Evolutionary conservation across 2,329 filamentous ascomycete species (phyloP).

Genomic region (Colletotrichum sp.): DNA sequence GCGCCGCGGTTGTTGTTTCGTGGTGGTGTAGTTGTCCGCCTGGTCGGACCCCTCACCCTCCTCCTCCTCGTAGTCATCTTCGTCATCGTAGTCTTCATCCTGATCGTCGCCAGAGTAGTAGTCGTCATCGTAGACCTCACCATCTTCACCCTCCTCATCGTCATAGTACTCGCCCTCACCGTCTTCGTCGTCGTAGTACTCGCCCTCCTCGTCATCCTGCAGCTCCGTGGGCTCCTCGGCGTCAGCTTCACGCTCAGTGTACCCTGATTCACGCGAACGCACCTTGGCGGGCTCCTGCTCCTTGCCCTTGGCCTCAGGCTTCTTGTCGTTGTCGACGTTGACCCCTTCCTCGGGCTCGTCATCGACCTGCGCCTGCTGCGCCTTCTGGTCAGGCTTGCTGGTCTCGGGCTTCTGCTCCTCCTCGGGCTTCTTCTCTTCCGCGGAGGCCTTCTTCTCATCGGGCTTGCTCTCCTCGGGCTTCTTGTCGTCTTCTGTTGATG

Average conservation of each 20-base stretch:
- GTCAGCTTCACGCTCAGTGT: background rate
- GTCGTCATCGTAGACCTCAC: constrained; percentile 19
- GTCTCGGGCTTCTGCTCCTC: background rate
- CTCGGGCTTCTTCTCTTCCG: background rate
- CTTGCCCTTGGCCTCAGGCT: constrained; percentile 18
- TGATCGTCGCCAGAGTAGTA: constrained; percentile 20
- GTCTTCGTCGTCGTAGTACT: constrained; percentile 18
- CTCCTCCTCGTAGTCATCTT: constrained; percentile 24
- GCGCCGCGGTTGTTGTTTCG: background rate
- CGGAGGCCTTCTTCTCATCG: background rate
- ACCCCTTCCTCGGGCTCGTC: background rate
- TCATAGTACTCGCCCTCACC: background rate
- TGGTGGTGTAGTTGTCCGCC: constrained; percentile 13
- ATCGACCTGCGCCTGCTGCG: constrained; percentile 16
- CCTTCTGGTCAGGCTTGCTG: background rate
- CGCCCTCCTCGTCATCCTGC: constrained; percentile 5
- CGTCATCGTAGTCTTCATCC: constrained; percentile 24
- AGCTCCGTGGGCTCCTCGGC: constrained; percentile 8
- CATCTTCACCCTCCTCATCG: constrained; percentile 2
- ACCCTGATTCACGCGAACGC: background rate
- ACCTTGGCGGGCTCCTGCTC: constrained; percentile 11
- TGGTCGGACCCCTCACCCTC: constrained; percentile 11
- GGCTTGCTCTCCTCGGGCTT: background rate
- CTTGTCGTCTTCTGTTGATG: background rate
- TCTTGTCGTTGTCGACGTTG: background rate